Evolutionary conservation across 768 basidiomycete species (phyloP).

Genomic region (Russula griseocarnosa): DNA sequence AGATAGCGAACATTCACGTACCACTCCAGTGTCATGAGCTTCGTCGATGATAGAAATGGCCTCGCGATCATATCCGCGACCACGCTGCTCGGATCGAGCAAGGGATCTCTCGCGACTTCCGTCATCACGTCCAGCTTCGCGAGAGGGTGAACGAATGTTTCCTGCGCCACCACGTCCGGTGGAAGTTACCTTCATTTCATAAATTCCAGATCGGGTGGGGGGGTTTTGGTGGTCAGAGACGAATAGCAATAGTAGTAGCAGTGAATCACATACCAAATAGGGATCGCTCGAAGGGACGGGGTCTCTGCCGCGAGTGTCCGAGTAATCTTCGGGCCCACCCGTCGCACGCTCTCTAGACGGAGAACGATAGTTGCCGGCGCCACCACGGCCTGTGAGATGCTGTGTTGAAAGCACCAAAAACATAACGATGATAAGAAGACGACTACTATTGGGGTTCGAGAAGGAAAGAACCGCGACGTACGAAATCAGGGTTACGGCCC

Average conservation of each 20-base stretch:
- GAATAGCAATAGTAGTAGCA: too few relatives aligned
- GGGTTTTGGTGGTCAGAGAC: too few relatives aligned
- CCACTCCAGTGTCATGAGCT: conserved; percentile 1
- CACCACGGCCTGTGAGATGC: conserved; percentile 64
- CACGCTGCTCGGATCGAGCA: conserved; percentile 19
- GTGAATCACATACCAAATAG: conserved; percentile 36
- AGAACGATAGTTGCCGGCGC: conserved; percentile 60
- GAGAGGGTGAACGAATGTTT: conserved; percentile 78
- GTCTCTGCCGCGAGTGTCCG: conserved; percentile 60
- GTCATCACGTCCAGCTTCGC: conserved; percentile 38
- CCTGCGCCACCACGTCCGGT: conserved; percentile 80
- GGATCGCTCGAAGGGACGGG: conserved; percentile 35
- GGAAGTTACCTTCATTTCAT: conserved; percentile 40
- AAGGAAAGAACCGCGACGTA: conserved; percentile 2
- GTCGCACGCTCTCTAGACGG: conserved; percentile 34
- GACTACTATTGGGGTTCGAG: background rate
- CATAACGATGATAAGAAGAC: background rate
- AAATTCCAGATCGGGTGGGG: too few relatives aligned
- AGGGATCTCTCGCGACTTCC: background rate
- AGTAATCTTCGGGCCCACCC: conserved; percentile 51
- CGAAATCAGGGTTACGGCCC: background rate
- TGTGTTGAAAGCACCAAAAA: conserved; percentile 27
- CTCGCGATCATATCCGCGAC: conserved; percentile 33
- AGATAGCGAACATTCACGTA: background rate
- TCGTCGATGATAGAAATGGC: conserved; percentile 27